Evolutionary conservation across 345 rosid species (phyloP), one percentile per base, ranked within the genome.

Genomic region (Citropsis articulata): DNA sequence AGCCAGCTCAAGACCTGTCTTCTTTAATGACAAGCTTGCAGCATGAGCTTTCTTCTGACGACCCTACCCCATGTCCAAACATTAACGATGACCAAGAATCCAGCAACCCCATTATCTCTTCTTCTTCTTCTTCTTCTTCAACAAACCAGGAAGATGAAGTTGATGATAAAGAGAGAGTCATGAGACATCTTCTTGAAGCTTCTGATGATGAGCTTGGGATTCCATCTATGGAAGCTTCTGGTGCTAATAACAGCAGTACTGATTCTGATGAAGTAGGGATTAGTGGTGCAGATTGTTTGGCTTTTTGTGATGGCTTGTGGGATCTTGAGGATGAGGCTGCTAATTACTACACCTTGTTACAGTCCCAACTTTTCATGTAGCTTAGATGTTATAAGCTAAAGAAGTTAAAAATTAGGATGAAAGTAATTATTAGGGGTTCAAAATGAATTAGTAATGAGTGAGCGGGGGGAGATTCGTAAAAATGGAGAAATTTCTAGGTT

Each of bases 141-240:
- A 81, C 75, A 14, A 76, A 45, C 22, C 21, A 76, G 35, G 48
- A 73, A 74, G 82, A 81, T 9, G 81, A 69, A 0, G 89, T 73
- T 22, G 84, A 65, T 1, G 89, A 91, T 18, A 81, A 83, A 7
- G 92, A 90, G 77, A 81, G 83, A 8, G 94, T 92, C 14, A 94
- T 94, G 60, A 88, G 90, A 68, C 97, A 86, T 81, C 88, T 92
- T 63, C 89, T 91, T 1, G 93, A 94, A 87, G 98, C 97, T 1
- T 90, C 97, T 0, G 98, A 91, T 33, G 98, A 94, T 72, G 98
- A 94, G 84, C 94, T 94, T 6, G 98, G 98, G 68, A 90, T 94
- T 25, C 97, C 96, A 19, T 87, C 81, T 60, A 81, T 76, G 33
- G 87, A 82, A 14, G 81, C 35, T 45, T 45, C 50, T 18, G 78